Conservation (phyloP, 495 filamentous ascomycete genomes). For the Clavariopsis aquatica region DNA sequence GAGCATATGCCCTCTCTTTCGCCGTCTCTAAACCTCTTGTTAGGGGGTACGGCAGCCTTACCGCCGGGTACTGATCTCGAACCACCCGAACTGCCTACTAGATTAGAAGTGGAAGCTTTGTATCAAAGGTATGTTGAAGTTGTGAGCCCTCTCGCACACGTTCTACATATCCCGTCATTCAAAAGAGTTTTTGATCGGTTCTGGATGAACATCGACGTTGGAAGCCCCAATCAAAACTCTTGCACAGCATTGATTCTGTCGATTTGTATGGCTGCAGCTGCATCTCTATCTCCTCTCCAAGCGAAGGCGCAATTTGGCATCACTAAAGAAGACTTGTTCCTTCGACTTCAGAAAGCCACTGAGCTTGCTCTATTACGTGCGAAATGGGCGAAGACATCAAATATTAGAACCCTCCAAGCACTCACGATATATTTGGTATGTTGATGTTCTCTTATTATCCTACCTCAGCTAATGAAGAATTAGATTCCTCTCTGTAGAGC, state of each 20-base stretch:
- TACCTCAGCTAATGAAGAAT: neutral
- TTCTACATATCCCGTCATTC: conserved; percentile 37
- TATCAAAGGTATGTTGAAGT: conserved; percentile 33
- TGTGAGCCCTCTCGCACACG: conserved; percentile 36
- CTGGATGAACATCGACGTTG: conserved; percentile 36
- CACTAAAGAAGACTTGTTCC: conserved; percentile 35
- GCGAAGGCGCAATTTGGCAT: conserved; percentile 37
- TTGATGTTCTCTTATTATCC: neutral
- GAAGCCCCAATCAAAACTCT: conserved; percentile 33
- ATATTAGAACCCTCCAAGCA: conserved; percentile 36
- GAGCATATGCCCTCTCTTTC: conserved; percentile 36
- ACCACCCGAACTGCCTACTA: conserved; percentile 26
- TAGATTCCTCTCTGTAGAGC: conserved; percentile 38
- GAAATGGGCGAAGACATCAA: conserved; percentile 39
- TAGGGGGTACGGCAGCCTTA: conserved; percentile 16
- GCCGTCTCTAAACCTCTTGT: conserved; percentile 31
- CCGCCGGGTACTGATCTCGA: conserved; percentile 18
- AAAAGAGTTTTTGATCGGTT: conserved; percentile 34
- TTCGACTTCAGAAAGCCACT: conserved; percentile 31
- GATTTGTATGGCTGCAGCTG: conserved; percentile 38
- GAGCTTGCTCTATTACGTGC: conserved; percentile 34
- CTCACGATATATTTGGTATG: conserved; percentile 38
- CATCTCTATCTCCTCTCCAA: conserved; percentile 31
- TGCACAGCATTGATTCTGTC: conserved; percentile 33
- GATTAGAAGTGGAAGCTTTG: conserved; percentile 30